Conservation (phyloP, 2,329 filamentous ascomycete genomes). For the Fusarium sarcochroum region DNA sequence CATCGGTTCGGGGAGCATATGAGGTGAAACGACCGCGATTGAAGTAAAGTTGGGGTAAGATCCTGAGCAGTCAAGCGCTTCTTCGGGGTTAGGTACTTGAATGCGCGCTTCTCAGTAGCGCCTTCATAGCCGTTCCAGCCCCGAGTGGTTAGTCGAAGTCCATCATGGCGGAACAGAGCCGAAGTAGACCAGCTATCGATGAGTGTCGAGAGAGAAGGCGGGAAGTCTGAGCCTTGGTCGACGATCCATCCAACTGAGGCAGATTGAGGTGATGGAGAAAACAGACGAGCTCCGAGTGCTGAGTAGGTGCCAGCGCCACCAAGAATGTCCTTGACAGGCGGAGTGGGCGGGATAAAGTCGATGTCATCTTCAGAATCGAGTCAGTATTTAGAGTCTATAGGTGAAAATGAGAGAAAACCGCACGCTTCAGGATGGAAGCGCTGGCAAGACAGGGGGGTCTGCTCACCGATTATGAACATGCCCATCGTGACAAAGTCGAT, state of each 20-base stretch:
- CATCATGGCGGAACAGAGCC: constrained; percentile 76
- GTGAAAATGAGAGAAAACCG: not conserved
- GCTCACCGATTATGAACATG: constrained; percentile 80
- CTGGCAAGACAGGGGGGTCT: not conserved
- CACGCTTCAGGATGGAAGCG: not conserved
- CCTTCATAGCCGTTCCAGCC: constrained; percentile 93
- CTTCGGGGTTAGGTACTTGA: constrained; percentile 91
- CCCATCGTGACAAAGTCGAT: constrained; percentile 78
- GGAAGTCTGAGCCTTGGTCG: constrained; percentile 91
- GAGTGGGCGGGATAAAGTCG: constrained; percentile 80
- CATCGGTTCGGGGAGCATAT: constrained; percentile 86
- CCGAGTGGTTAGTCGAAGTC: constrained; percentile 81
- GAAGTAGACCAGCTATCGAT: constrained; percentile 84
- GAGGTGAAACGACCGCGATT: constrained; percentile 85
- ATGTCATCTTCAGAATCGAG: constrained; percentile 80
- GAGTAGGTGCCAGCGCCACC: constrained; percentile 91
- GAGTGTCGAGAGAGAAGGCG: constrained; percentile 70
- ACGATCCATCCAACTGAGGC: constrained; percentile 88
- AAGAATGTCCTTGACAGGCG: constrained; percentile 80
- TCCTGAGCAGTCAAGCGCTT: constrained; percentile 81
- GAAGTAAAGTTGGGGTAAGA: constrained; percentile 75
- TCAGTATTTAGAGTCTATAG: constrained; percentile 17
- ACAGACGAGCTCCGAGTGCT: constrained; percentile 88
- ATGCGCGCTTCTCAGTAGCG: constrained; percentile 77
- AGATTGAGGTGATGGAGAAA: constrained; percentile 79